A percentile compares a stretch with the other conserved stretches of the same genome.
Conservation (phyloP, 2,329 filamentous ascomycete species). For the Aspergillus viridinutans region DNA sequence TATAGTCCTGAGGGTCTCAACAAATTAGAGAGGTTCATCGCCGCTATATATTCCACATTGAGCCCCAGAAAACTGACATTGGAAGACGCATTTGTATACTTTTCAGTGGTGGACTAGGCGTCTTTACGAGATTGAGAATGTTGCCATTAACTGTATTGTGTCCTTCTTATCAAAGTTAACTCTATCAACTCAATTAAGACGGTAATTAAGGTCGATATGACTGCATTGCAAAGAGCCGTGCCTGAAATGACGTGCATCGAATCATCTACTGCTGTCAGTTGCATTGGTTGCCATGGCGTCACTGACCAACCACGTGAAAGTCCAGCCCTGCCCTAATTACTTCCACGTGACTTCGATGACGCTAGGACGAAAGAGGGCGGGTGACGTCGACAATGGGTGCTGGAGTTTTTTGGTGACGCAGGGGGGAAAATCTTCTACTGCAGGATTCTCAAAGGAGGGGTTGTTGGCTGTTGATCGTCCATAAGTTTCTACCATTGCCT, state of each 20-base stretch:
- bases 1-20: background rate
- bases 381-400: background rate
- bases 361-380: background rate
- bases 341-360: background rate
- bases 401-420: background rate
- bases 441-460: background rate
- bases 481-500: background rate
- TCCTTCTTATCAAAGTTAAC: too few species aligned
- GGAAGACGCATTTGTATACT: too few species aligned
- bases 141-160: too few species aligned
- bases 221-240: too few species aligned
- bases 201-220: too few species aligned
- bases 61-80: too few species aligned
- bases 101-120: too few species aligned
- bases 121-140: background rate
- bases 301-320: background rate
- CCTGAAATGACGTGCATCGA: too few species aligned
- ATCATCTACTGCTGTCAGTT: too few species aligned
- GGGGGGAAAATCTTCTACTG: background rate
- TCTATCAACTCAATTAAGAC: background rate
- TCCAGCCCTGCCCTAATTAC: background rate
- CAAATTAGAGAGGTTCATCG: too few species aligned
- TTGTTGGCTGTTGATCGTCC: background rate
- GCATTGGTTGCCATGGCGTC: background rate
- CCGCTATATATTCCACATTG: background rate